A percentile compares a stretch with the other conserved stretches of the same genome.
Evolutionary conservation across 257 asterid genomes (phyloP).

Genomic region (Craterostigma plantagineum): DNA sequence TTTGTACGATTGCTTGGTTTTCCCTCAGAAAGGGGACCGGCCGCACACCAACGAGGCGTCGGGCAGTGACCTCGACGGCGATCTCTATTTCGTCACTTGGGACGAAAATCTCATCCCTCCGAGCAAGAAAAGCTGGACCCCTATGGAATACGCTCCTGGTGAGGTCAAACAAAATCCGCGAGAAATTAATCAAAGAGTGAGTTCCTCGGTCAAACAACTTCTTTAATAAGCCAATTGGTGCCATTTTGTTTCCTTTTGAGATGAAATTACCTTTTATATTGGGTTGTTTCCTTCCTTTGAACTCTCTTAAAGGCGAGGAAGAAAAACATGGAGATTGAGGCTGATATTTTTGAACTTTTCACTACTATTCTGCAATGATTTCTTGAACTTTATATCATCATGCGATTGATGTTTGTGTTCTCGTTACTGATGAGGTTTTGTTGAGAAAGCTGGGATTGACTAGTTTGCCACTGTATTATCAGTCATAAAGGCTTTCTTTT

Average conservation of each 20-base stretch:
- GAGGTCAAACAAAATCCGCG: conserved; percentile 32
- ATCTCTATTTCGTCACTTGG: conserved; percentile 88
- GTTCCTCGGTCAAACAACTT: no score
- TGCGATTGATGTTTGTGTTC: no score
- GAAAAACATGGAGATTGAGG: no score
- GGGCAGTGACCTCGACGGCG: conserved; percentile 95
- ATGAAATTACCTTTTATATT: no score
- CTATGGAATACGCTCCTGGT: conserved; percentile 67
- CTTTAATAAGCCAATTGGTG: no score
- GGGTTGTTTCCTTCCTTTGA: no score
- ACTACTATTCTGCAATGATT: no score
- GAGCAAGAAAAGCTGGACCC: conserved; percentile 53
- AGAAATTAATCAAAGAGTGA: conserved; percentile 33
- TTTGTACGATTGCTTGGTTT: conserved; percentile 66
- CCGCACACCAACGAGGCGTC: conserved; percentile 93
- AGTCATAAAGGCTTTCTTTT: conserved; percentile 3
- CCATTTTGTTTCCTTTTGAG: no score
- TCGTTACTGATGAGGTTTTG: no score
- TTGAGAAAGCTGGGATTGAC: neutral
- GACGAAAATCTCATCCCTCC: conserved; percentile 85
- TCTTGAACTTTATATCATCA: no score
- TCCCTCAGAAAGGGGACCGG: conserved; percentile 81
- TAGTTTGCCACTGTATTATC: neutral
- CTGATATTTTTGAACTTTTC: no score
- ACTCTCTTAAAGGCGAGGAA: no score